A percentile compares a stretch with the other conserved stretches of the same genome.
These are phyloP conservation scores for Fragilaria radians DNA, from an alignment of 108 stramenopile genomes.

Conservation along the genomic window DNA sequence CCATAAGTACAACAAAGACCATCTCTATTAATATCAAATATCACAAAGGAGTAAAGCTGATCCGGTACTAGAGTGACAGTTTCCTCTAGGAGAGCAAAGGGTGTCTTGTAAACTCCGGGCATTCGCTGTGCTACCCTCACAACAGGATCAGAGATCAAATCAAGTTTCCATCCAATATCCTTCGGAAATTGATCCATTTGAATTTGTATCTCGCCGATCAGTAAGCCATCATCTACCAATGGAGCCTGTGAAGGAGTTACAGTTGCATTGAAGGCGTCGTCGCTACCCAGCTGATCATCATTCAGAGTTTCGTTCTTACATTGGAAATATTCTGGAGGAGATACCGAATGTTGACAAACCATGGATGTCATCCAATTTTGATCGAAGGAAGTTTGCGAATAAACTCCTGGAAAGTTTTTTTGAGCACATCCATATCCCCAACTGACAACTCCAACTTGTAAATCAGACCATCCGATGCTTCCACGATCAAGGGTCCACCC, in stretches of 20 bases:
- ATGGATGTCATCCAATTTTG: slow-evolving; percentile 43
- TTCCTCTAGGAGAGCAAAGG: neutral
- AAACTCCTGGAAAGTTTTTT: slow-evolving; percentile 38
- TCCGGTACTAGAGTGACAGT: neutral
- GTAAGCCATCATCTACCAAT: neutral
- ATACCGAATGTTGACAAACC: slow-evolving; percentile 27
- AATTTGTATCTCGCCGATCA: neutral
- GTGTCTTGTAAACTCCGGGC: neutral
- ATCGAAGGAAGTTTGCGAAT: slow-evolving; percentile 35
- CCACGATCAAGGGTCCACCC: slow-evolving; percentile 34
- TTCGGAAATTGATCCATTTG: neutral
- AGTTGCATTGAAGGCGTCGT: neutral
- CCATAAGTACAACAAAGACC: neutral
- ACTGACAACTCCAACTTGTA: slow-evolving; percentile 31
- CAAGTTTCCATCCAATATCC: neutral
- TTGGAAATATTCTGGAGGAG: slow-evolving; percentile 24
- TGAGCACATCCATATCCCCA: slow-evolving; percentile 31
- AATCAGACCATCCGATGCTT: slow-evolving; percentile 5
- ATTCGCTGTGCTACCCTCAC: neutral
- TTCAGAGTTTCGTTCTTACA: neutral
- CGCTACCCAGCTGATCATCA: no score
- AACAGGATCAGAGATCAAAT: neutral
- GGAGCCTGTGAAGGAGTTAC: neutral
- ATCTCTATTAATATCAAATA: neutral
- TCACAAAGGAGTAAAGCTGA: neutral